Conservation (phyloP, 1,284 basidiomycete genomes). For the Puccinia hordei region DNA sequence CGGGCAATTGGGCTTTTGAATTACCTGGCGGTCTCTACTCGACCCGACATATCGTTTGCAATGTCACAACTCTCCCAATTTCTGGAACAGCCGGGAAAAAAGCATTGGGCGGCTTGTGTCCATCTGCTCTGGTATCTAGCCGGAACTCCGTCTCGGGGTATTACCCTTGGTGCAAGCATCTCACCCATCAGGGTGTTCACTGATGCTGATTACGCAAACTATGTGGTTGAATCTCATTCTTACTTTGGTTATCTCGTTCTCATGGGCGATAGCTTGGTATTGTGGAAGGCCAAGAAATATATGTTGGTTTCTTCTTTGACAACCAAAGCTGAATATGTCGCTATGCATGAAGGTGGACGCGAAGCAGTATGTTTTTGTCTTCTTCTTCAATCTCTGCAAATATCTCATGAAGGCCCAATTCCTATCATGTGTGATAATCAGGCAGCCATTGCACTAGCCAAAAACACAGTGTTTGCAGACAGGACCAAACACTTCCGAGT, state of each 20-base stretch:
- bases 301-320: background rate
- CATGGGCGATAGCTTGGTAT: background rate
- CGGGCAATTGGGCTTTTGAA: too few relatives aligned
- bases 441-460: background rate
- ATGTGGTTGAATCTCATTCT: background rate
- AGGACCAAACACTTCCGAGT: too few relatives aligned
- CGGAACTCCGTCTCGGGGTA: background rate
- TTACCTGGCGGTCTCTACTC: too few relatives aligned
- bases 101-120: background rate
- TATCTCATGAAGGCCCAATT: too few relatives aligned
- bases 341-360: background rate
- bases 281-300: slow-evolving; percentile 4
- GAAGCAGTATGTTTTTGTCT: background rate
- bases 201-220: background rate
- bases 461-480: too few relatives aligned
- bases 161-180: background rate
- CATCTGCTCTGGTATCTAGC: background rate
- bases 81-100: too few relatives aligned
- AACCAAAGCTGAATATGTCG: background rate
- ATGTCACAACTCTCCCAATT: too few relatives aligned
- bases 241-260: background rate
- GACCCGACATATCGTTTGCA: too few relatives aligned
- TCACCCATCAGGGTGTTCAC: background rate
- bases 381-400: background rate
- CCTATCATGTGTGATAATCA: background rate